These are phyloP conservation scores for Lepidium aucheri DNA, from an alignment of 345 rosid species.

Conservation along the genomic window DNA sequence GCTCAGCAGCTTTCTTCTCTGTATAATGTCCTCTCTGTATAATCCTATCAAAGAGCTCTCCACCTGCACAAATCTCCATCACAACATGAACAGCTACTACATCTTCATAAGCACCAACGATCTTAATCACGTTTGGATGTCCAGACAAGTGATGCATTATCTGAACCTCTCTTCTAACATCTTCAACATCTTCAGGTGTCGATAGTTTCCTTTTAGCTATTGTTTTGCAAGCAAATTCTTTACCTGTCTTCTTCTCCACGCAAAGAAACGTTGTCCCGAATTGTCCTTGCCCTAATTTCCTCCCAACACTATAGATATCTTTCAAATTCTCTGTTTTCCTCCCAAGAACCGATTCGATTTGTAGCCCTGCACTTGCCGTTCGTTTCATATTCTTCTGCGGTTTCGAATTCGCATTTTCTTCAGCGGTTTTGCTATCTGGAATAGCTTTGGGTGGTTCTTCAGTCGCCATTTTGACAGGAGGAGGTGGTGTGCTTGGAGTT, in stretches of 20 bases:
- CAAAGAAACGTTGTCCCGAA: constrained; percentile 91
- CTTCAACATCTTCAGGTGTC: constrained; percentile 71
- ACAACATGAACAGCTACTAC: constrained; percentile 82
- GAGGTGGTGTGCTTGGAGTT: constrained; percentile 59
- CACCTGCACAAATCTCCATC: constrained; percentile 94
- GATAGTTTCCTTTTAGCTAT: constrained; percentile 75
- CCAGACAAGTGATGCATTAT: constrained; percentile 96
- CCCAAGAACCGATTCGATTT: constrained; percentile 63
- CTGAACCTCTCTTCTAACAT: constrained; percentile 90
- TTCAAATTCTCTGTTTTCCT: constrained; percentile 75
- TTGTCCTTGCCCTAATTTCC: constrained; percentile 95
- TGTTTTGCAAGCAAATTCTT: constrained; percentile 79
- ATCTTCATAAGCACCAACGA: constrained; percentile 82
- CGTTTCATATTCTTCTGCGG: constrained; percentile 48
- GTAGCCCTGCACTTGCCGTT: constrained; percentile 51
- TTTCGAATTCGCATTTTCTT: constrained; percentile 29
- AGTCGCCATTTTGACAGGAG: constrained; percentile 45
- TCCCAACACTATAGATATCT: constrained; percentile 70
- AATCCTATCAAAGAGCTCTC: constrained; percentile 91
- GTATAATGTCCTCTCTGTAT: constrained; percentile 86
- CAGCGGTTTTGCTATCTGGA: constrained; percentile 4
- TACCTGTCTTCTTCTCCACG: constrained; percentile 49
- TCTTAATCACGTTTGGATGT: constrained; percentile 75
- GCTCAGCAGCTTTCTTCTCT: constrained; percentile 79
- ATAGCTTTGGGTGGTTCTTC: constrained; percentile 24